These are phyloP conservation scores for Logfia minima DNA, from an alignment of 129 eudicot species.

Conservation along the genomic window DNA sequence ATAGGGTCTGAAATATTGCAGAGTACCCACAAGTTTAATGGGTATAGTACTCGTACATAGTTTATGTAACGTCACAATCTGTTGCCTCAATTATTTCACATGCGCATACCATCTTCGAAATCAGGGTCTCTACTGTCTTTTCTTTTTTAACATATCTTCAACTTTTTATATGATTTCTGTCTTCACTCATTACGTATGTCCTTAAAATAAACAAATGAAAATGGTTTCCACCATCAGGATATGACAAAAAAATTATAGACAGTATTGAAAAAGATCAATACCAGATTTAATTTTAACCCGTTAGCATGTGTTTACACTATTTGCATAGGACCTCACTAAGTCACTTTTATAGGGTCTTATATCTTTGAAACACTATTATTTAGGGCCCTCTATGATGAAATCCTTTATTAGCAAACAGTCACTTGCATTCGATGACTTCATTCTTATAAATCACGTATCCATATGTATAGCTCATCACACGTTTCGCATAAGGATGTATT, in stretches of 20 bases:
- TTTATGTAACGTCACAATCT: slow-evolving; percentile 14
- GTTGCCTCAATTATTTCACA: slow-evolving; percentile 24
- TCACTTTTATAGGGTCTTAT: too few species aligned
- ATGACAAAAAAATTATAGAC: too few species aligned
- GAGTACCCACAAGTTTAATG: slow-evolving; percentile 23
- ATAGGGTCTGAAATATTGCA: background rate
- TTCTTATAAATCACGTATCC: too few species aligned
- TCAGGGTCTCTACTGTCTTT: slow-evolving; percentile 7
- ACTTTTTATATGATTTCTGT: background rate
- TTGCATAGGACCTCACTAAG: too few species aligned
- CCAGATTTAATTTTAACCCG: background rate
- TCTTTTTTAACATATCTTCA: background rate
- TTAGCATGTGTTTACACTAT: background rate
- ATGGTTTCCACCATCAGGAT: too few species aligned
- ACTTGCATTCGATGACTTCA: too few species aligned
- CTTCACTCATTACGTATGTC: background rate
- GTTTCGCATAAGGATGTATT: too few species aligned
- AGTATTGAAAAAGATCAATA: background rate
- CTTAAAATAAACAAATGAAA: too few species aligned
- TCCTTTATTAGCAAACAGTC: too few species aligned
- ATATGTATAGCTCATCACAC: too few species aligned
- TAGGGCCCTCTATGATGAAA: too few species aligned
- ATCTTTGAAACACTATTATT: too few species aligned
- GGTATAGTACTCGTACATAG: background rate
- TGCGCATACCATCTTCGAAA: slow-evolving; percentile 17